Conservation (phyloP, 2,329 filamentous ascomycete genomes). For the Cladophialophora yegresii region DNA sequence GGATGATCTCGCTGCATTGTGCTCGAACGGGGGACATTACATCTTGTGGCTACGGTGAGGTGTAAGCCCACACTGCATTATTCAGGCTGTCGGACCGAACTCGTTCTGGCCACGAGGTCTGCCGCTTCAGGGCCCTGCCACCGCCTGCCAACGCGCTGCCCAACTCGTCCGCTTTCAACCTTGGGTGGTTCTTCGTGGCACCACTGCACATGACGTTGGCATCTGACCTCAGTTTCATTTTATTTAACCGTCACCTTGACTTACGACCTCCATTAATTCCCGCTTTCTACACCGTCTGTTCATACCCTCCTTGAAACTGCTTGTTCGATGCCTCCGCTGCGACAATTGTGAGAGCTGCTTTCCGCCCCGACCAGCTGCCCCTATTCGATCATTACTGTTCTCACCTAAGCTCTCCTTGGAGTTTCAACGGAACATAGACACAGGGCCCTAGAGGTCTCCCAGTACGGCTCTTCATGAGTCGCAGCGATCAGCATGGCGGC, state of each 20-base stretch:
- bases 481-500: constrained; percentile 26
- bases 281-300: not conserved
- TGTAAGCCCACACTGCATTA: not conserved
- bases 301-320: constrained; percentile 1
- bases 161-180: not conserved
- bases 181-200: not conserved
- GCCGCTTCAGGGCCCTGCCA: no score
- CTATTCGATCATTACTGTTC: not conserved
- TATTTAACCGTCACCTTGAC: not conserved
- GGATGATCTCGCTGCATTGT: no score
- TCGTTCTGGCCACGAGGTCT: not conserved
- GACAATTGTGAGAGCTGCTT: not conserved
- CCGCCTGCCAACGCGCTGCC: not conserved
- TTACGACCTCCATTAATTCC: not conserved
- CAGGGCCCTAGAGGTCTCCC: not conserved
- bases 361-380: not conserved
- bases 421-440: not conserved
- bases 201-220: constrained; percentile 2
- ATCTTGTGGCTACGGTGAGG: not conserved
- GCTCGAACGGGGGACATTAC: not conserved
- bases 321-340: not conserved
- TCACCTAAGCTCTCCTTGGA: not conserved
- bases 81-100: not conserved
- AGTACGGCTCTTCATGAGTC: constrained; percentile 25
- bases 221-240: constrained; percentile 1